These are phyloP conservation scores for Tylopilus rubrobrunneus DNA, from an alignment of 768 basidiomycete genomes.

Conservation along the genomic window DNA sequence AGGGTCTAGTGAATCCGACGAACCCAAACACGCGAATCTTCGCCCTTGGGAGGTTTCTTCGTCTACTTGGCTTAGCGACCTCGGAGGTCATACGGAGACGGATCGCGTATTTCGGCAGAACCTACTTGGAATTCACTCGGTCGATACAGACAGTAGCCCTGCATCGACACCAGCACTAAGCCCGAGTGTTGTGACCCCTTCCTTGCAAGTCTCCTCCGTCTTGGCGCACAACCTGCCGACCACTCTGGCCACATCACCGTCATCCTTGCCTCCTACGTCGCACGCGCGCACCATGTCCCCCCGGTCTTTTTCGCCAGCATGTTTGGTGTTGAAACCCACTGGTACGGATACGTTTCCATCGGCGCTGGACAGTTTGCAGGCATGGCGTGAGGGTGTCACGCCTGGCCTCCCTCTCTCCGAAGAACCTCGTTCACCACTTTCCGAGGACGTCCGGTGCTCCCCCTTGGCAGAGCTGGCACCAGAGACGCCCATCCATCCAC, in stretches of 20 bases:
- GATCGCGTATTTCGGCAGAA: constrained; percentile 29
- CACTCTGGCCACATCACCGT: constrained; percentile 15
- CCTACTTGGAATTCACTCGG: constrained; percentile 11
- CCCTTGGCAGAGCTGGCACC: constrained; percentile 5
- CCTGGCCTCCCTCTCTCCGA: constrained; percentile 18
- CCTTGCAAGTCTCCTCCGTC: constrained; percentile 14
- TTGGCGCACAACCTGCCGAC: constrained; percentile 12
- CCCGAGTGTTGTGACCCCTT: constrained; percentile 20
- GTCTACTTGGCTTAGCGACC: constrained; percentile 31
- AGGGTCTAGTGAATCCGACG: constrained; percentile 6
- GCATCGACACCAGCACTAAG: constrained; percentile 24
- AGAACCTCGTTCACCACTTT: constrained; percentile 10
- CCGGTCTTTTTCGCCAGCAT: constrained; percentile 11
- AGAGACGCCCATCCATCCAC: constrained; percentile 5
- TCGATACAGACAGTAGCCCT: constrained; percentile 19
- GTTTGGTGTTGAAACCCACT: constrained; percentile 22
- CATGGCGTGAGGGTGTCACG: constrained; percentile 26
- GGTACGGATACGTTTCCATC: constrained; percentile 33
- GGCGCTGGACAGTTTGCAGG: constrained; percentile 24
- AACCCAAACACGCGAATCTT: constrained; percentile 13
- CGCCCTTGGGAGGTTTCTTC: constrained; percentile 19
- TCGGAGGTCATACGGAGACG: constrained; percentile 30
- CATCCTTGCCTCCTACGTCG: constrained; percentile 12
- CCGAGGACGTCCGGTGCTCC: constrained; percentile 10
- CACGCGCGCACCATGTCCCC: constrained; percentile 12